These are phyloP conservation scores for Cenchrus fungigraminus DNA, from an alignment of 176 grass and related monocot species.

Conservation along the genomic window DNA sequence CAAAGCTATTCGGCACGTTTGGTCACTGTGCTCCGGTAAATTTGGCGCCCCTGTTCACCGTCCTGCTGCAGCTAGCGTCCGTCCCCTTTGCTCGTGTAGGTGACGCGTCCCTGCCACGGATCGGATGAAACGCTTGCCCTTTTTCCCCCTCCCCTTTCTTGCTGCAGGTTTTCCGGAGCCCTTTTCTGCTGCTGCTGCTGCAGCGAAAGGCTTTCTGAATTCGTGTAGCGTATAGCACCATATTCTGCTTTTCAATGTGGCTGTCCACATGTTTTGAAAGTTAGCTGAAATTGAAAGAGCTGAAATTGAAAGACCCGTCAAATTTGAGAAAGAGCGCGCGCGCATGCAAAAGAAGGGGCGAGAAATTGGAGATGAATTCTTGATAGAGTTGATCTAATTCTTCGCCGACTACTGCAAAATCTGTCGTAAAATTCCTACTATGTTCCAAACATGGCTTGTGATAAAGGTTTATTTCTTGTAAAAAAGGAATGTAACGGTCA, in stretches of 20 bases:
- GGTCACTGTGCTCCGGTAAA: slow-evolving; percentile 2
- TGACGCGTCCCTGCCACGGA: slow-evolving; percentile 19
- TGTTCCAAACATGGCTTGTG: background rate
- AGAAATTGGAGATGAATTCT: background rate
- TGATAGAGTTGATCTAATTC: background rate
- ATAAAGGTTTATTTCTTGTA: background rate
- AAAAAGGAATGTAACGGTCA: background rate
- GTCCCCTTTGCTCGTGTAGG: background rate
- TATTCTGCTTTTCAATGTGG: background rate
- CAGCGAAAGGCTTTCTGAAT: background rate
- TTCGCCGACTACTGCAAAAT: background rate
- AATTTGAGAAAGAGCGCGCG: background rate
- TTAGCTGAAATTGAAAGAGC: background rate
- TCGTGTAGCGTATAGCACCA: background rate
- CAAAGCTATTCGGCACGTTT: background rate
- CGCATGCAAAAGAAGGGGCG: background rate
- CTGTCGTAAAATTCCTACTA: background rate
- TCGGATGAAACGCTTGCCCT: slow-evolving; percentile 15
- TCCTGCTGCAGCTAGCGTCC: background rate
- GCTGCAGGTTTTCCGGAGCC: slow-evolving; percentile 39
- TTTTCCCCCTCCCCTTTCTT: slow-evolving; percentile 12
- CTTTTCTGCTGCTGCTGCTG: background rate
- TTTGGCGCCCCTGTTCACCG: background rate
- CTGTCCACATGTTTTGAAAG: background rate
- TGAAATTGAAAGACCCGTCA: background rate